Evolutionary conservation across 129 eudicot genomes (phyloP).

Genomic region (Pseudognaphalium luteoalbum): DNA sequence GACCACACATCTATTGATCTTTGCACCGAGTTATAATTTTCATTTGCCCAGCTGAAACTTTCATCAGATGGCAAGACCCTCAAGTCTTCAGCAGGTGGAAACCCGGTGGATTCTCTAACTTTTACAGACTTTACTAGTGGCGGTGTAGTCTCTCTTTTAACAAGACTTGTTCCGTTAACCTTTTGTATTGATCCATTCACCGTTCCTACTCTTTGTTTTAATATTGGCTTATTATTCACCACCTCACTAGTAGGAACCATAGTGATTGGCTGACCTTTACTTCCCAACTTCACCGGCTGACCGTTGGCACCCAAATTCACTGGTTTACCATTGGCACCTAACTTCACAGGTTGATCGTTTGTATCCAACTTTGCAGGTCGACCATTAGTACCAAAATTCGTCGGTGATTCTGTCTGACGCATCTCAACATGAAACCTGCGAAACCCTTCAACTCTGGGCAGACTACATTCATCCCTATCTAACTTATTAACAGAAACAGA

Average conservation of each 20-base stretch:
- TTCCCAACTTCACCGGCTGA: conserved; percentile 48
- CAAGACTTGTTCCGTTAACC: conserved; percentile 50
- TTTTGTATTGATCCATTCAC: conserved; percentile 44
- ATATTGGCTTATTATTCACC: conserved; percentile 34
- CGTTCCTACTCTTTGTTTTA: conserved; percentile 24
- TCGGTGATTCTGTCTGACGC: conserved; percentile 60
- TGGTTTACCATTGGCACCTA: conserved; percentile 62
- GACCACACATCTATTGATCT: conserved; percentile 94
- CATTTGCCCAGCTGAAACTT: conserved; percentile 91
- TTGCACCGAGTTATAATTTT: conserved; percentile 77
- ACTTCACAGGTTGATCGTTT: conserved; percentile 50
- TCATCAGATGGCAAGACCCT: conserved; percentile 81
- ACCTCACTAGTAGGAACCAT: conserved; percentile 75
- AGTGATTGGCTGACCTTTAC: conserved; percentile 53
- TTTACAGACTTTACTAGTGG: conserved; percentile 36
- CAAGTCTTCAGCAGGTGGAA: conserved; percentile 64
- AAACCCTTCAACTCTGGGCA: conserved; percentile 21
- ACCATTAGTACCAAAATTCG: conserved; percentile 47
- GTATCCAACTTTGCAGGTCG: conserved; percentile 44
- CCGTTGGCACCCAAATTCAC: conserved; percentile 49
- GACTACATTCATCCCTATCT: conserved; percentile 27
- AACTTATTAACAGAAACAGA: conserved; percentile 39
- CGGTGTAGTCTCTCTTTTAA: conserved; percentile 46
- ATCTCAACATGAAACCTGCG: conserved; percentile 41
- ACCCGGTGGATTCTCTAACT: conserved; percentile 40